Percentiles rank a stretch among this genome's conserved stretches.
Conservation (phyloP, 2,329 filamentous ascomycete genomes). For the Diplocarpon rosae region DNA sequence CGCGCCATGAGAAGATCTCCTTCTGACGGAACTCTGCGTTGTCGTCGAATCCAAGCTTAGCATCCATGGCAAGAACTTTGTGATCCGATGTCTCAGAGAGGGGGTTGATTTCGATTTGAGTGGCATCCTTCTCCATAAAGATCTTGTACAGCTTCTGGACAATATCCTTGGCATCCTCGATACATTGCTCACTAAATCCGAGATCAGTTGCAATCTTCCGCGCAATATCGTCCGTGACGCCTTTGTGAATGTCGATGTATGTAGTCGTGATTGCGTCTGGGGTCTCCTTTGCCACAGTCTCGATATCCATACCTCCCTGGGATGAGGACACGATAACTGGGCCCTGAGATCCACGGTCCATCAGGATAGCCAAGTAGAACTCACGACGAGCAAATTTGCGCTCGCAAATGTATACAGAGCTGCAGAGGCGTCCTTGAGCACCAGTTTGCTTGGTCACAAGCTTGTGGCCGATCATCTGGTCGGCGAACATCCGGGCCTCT, state of each 20-base stretch:
- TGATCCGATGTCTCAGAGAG: conserved; percentile 97
- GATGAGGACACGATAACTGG: conserved; percentile 97
- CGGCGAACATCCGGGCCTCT: conserved; percentile 91
- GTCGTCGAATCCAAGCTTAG: conserved; percentile 97
- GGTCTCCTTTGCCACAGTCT: conserved; percentile 95
- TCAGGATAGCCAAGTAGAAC: conserved; percentile 97
- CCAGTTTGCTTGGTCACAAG: conserved; percentile 99
- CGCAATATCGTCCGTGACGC: conserved; percentile 93
- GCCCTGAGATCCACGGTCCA: conserved; percentile 85
- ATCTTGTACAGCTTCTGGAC: conserved; percentile 99
- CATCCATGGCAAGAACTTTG: conserved; percentile 97
- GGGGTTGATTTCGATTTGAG: conserved; percentile 99
- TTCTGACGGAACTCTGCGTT: conserved; percentile 98
- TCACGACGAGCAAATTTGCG: conserved; percentile 98
- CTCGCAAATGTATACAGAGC: conserved; percentile 97
- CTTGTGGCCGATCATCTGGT: conserved; percentile 99
- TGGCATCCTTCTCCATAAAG: conserved; percentile 96
- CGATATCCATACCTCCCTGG: conserved; percentile 98
- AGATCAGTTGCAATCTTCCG: conserved; percentile 81
- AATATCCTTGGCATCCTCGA: conserved; percentile 88
- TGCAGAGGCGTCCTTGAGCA: conserved; percentile 85
- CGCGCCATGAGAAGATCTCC: conserved; percentile 89
- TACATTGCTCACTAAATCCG: conserved; percentile 95
- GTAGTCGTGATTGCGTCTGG: conserved; percentile 93
- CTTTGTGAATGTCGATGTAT: conserved; percentile 83